phyloP scores from a whole-genome alignment of 1,284 basidiomycete species.

The Fomitopsis pinicola region DNA sequence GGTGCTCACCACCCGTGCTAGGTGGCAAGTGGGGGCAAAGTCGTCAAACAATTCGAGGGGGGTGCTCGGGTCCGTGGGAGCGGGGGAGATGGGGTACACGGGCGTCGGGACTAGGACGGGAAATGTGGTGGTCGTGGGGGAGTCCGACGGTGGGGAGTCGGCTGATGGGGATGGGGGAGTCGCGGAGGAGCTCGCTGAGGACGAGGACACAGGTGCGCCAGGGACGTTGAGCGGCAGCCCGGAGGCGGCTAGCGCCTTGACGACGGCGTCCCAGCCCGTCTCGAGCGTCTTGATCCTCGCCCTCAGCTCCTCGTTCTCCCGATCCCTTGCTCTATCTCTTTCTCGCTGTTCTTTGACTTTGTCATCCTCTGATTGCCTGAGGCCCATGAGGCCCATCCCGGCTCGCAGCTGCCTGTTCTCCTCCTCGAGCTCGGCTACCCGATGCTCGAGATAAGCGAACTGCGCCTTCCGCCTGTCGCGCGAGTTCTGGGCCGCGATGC shows the following conservation, averaged over 20 bases:
- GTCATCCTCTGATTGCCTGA: constrained; percentile 24
- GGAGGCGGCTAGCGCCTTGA: constrained; percentile 68
- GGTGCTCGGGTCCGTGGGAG: constrained; percentile 38
- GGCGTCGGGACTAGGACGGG: constrained; percentile 26
- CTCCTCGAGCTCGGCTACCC: constrained; percentile 40
- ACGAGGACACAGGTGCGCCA: constrained; percentile 18
- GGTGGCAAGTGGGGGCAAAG: constrained; percentile 80
- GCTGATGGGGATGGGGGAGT: constrained; percentile 17
- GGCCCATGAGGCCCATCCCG: constrained; percentile 29
- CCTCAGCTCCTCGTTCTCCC: constrained; percentile 70
- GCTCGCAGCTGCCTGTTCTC: constrained; percentile 42
- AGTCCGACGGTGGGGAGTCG: constrained; percentile 21
- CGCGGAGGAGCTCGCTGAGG: constrained; percentile 22
- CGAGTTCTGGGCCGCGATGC: constrained; percentile 81
- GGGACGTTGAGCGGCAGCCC: constrained; percentile 43
- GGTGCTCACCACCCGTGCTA: constrained; percentile 89
- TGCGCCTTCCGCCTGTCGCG: constrained; percentile 79
- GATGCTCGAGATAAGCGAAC: constrained; percentile 45
- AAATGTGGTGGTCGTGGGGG: constrained; percentile 28
- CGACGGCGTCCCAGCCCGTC: constrained; percentile 72
- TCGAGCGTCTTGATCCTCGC: constrained; percentile 74
- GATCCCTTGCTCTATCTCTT: constrained; percentile 46
- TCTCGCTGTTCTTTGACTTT: constrained; percentile 33
- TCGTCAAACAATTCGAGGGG: constrained; percentile 29
- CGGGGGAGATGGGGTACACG: constrained; percentile 45